phyloP scores from a whole-genome alignment of 2,329 filamentous ascomycete species.

The Aureobasidium sp. region DNA sequence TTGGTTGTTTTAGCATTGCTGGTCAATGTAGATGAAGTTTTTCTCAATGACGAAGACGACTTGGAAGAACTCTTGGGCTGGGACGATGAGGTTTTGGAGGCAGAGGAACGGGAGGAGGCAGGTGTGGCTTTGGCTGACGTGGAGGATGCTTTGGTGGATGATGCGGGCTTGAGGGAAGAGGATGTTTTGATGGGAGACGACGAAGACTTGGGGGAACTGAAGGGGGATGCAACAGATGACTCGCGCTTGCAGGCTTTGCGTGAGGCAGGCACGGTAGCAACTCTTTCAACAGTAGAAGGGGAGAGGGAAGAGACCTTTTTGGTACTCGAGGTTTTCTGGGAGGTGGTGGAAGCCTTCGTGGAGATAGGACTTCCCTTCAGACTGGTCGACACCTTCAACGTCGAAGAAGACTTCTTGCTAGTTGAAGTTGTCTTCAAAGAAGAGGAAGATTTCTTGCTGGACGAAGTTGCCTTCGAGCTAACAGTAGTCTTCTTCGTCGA shows the following conservation, averaged over 20 bases:
- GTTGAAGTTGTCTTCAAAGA: constrained; percentile 11
- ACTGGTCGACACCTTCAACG: constrained; percentile 6
- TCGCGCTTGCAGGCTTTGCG: constrained; percentile 11
- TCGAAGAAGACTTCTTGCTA: constrained; percentile 11
- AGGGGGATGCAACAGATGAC: background rate
- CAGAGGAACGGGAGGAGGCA: background rate
- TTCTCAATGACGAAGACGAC: background rate
- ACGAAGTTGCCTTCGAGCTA: constrained; percentile 4
- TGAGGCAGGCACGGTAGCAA: background rate
- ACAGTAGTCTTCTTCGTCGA: constrained; percentile 10
- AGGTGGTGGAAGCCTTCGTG: constrained; percentile 7
- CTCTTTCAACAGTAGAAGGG: constrained; percentile 10
- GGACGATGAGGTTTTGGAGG: background rate
- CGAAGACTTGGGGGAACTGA: background rate
- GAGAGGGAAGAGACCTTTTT: constrained; percentile 9
- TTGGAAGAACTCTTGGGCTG: constrained; percentile 1
- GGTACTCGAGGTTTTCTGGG: constrained; percentile 12
- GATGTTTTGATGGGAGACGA: background rate
- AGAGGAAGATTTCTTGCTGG: constrained; percentile 10
- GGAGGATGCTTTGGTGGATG: background rate
- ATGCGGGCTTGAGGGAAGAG: background rate
- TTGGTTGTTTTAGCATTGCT: background rate
- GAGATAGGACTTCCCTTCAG: background rate
- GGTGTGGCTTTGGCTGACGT: background rate
- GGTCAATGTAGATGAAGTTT: constrained; percentile 10